Evolutionary conservation across 2,329 filamentous ascomycete species (phyloP).

Genomic region (Penicillium sp.): DNA sequence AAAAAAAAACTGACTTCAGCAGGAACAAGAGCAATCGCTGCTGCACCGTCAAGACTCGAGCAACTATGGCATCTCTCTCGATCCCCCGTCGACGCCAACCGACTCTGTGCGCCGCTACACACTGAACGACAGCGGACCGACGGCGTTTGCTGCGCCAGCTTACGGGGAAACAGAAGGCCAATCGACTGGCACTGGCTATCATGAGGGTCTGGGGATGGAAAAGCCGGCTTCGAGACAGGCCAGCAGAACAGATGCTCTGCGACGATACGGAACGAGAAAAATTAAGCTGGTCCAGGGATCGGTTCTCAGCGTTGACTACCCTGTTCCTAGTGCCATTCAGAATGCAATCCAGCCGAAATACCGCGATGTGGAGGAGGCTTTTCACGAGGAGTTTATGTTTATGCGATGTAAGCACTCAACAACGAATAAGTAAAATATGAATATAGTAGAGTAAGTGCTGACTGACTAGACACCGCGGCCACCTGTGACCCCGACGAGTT

Average conservation of each 20-base stretch:
- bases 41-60: neutral
- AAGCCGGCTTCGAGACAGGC: conserved; percentile 12
- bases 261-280: conserved; percentile 92
- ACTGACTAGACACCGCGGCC: conserved; percentile 75
- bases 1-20: neutral
- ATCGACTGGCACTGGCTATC: neutral
- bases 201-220: conserved; percentile 74
- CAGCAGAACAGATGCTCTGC: conserved; percentile 68
- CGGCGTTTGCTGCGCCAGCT: neutral
- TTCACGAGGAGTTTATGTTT: conserved; percentile 85
- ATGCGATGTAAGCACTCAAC: conserved; percentile 71
- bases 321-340: conserved; percentile 93
- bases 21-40: neutral
- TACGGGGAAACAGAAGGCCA: neutral
- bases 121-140: neutral
- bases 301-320: conserved; percentile 94
- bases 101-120: neutral
- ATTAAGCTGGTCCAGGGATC: conserved; percentile 97
- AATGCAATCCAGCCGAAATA: conserved; percentile 95
- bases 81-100: neutral
- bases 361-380: conserved; percentile 73
- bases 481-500: conserved; percentile 99
- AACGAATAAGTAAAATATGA: no score
- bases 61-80: neutral
- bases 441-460: neutral